Evolutionary conservation across 2,329 filamentous ascomycete genomes (phyloP), one percentile per base, ranked within the genome.

Genomic region (Phoma sp.): DNA sequence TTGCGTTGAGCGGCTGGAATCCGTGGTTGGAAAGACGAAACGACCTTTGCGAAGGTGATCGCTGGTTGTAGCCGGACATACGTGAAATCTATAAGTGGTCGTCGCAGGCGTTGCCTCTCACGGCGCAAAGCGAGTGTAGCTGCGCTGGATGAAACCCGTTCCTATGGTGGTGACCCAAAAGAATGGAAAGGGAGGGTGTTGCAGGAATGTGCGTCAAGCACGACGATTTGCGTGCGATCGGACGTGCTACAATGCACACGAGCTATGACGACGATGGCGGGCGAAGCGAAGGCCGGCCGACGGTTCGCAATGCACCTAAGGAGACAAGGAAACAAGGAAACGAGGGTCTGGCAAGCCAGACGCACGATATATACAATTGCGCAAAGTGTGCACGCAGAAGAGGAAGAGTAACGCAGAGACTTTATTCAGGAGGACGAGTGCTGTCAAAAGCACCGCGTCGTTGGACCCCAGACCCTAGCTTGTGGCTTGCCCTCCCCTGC

Each of bases 121-220:
- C 49, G 32, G 47, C 55, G 36, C 41, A 35, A 30, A 53, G 64
- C 56, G 52, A 52, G 52, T 47, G 38, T 43, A 32, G 38, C 37
- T 29, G 42, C 10, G 24, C 30, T 27, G 37, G 44, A 45, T 42
- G 56, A 55, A 59, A 60, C 38, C 23, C 4, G 41, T 40, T 23
- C 23, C 38, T 30, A 36, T 14, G 49, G 48, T 24, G 36, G 43
- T 47, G 39, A 23, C 14, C 4, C 43, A 42, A 29, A 59, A 58
- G 52, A 61, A 60, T 57, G 56, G 36, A 55, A 50, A 53, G 56
- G 50, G 52, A 61, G 59, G 44, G 57, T 40, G 18, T 52, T 46
- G 35, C 43, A 47, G 59, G 64, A 68, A 66, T 66, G 68, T 71
- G 70, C 69, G 66, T 73, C 68, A 47, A 73, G 68, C 70, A 72